phyloP scores from a whole-genome alignment of 2,329 filamentous ascomycete species.

The Fusarium lyarnte region DNA sequence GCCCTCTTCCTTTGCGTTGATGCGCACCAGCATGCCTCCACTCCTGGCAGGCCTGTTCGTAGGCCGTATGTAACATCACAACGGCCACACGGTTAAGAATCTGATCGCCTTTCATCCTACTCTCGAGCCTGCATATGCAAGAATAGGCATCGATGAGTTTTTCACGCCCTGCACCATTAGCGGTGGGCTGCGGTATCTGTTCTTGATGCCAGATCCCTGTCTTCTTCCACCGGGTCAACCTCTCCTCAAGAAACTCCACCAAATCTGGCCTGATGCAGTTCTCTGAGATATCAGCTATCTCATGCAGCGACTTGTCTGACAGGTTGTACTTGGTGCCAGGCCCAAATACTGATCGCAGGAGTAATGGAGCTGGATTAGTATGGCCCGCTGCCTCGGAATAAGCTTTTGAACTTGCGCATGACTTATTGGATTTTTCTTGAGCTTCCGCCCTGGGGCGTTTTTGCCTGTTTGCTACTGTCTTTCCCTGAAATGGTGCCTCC shows the following conservation, averaged over 20 bases:
- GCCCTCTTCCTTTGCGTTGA: neutral
- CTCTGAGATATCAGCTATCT: neutral
- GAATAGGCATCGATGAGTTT: neutral
- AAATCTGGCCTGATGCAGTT: neutral
- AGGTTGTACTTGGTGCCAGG: neutral
- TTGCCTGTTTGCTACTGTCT: neutral
- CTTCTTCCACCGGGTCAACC: neutral
- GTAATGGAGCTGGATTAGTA: neutral
- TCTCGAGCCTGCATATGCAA: neutral
- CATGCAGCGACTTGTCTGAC: neutral
- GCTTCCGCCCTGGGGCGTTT: neutral
- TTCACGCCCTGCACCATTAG: neutral
- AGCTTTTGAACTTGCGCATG: neutral
- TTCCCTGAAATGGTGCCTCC: neutral
- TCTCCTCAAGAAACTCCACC: neutral
- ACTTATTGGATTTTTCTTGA: neutral
- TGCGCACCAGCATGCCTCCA: neutral
- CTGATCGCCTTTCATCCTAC: neutral
- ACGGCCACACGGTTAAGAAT: neutral
- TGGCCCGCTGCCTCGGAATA: neutral
- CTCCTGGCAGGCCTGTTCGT: neutral
- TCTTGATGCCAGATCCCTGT: neutral
- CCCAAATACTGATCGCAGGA: neutral
- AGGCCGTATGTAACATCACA: neutral
- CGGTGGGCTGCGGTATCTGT: neutral